Evolutionary conservation across 805 yeast species (phyloP).

Genomic region (Peterozyma xylosa): DNA sequence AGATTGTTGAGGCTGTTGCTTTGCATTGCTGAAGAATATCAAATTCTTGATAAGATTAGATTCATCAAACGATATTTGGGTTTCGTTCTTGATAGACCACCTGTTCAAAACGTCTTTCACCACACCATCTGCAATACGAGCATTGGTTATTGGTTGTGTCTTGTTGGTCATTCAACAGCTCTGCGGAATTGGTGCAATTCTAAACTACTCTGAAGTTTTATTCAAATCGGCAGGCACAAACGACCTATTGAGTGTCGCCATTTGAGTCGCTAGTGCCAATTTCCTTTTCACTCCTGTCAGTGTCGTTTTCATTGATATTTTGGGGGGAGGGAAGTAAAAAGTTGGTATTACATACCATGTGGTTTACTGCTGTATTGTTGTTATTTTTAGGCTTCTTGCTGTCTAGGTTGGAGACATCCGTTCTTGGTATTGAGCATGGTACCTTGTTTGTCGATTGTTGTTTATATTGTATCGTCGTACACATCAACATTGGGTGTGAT

Average conservation of each 20-base stretch:
- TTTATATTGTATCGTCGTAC: slow-evolving; percentile 29
- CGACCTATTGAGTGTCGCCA: slow-evolving; percentile 50
- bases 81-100: slow-evolving; percentile 22
- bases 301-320: slow-evolving; percentile 36
- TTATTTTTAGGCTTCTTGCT: slow-evolving; percentile 16
- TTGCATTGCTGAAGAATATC: slow-evolving; percentile 33
- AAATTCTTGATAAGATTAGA: slow-evolving; percentile 36
- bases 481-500: slow-evolving; percentile 36
- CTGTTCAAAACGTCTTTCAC: slow-evolving; percentile 22
- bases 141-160: slow-evolving; percentile 39
- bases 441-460: slow-evolving; percentile 20
- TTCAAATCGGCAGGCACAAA: slow-evolving; percentile 42
- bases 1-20: slow-evolving; percentile 35
- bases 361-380: slow-evolving; percentile 30
- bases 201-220: slow-evolving; percentile 54
- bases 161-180: slow-evolving; percentile 51
- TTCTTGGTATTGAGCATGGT: not conserved
- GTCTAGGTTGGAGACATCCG: not conserved
- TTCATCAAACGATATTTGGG: slow-evolving; percentile 40
- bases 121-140: slow-evolving; percentile 30
- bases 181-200: slow-evolving; percentile 57
- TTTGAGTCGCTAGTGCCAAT: slow-evolving; percentile 46
- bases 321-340: slow-evolving; percentile 43
- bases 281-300: slow-evolving; percentile 49
- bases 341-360: slow-evolving; percentile 25